A percentile compares a stretch with the other conserved stretches of the same genome.
phyloP scores from a whole-genome alignment of 2,329 filamentous ascomycete species.

The Claviceps sp. region DNA sequence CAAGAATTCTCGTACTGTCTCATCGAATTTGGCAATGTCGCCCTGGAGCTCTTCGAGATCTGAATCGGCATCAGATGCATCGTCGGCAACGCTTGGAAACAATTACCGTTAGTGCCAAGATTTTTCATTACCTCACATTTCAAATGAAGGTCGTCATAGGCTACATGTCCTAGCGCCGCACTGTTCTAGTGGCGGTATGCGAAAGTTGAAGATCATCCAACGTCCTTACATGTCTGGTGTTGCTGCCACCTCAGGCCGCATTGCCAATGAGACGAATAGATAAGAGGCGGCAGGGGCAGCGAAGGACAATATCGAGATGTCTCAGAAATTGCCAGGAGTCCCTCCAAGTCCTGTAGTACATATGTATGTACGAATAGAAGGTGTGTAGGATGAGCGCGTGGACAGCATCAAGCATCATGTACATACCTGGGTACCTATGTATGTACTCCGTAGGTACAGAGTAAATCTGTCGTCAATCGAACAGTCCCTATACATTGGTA shows the following conservation, averaged over 20 bases:
- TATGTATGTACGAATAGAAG: too few species aligned
- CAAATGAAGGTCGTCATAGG: not conserved
- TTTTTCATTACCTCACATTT: too few species aligned
- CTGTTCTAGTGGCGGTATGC: not conserved
- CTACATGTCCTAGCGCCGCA: not conserved
- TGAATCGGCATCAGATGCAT: conserved; percentile 28
- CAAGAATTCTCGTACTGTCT: conserved; percentile 27
- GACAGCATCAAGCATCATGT: too few species aligned
- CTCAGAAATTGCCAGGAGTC: not conserved
- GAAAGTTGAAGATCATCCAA: not conserved
- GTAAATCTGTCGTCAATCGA: too few species aligned
- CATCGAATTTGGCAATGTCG: conserved; percentile 30
- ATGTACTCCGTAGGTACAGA: too few species aligned
- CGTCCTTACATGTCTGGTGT: not conserved
- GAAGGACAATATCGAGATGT: not conserved
- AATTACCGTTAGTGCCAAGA: not conserved
- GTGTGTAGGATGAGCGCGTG: too few species aligned
- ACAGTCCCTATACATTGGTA: too few species aligned
- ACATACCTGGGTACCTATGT: too few species aligned
- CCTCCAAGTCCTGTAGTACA: too few species aligned
- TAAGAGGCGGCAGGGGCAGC: not conserved
- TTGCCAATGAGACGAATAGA: not conserved
- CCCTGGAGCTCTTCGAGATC: conserved; percentile 30
- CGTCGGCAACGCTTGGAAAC: conserved; percentile 10
- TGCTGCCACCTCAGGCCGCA: not conserved